phyloP scores from a whole-genome alignment of 1,284 basidiomycete genomes.

The Tilletiopsis washingtonensis region DNA sequence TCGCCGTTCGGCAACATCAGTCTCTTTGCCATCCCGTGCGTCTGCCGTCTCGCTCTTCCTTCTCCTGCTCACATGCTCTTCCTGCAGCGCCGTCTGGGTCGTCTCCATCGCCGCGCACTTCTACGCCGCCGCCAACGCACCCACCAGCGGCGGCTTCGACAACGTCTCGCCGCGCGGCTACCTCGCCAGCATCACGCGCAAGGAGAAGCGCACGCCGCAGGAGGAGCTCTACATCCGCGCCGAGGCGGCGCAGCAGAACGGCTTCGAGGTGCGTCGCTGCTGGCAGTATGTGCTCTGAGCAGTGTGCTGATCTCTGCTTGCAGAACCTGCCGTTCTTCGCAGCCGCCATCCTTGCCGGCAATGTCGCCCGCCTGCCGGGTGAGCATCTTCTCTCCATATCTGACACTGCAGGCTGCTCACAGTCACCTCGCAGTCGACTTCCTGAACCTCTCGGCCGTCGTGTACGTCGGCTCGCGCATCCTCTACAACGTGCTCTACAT shows the following conservation, averaged over 20 bases:
- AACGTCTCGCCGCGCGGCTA: constrained; percentile 1
- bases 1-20: constrained; percentile 17
- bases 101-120: constrained; percentile 5
- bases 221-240: constrained; percentile 9
- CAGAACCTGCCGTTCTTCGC: constrained; percentile 5
- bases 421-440: background rate
- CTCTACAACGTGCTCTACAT: constrained; percentile 2
- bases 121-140: constrained; percentile 3
- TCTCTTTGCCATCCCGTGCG: constrained; percentile 12
- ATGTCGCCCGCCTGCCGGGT: constrained; percentile 2
- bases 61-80: no score
- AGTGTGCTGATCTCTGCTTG: no score
- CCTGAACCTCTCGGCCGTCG: constrained; percentile 1
- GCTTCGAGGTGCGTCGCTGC: no score
- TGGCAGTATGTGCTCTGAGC: no score
- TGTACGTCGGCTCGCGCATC: constrained; percentile 5
- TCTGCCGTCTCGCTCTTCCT: no score
- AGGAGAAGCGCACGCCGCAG: constrained; percentile 2
- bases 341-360: constrained; percentile 3
- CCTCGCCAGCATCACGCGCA: constrained; percentile 1
- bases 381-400: background rate
- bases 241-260: constrained; percentile 12
- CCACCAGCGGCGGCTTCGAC: background rate
- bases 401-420: background rate
- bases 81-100: constrained; percentile 9